These are phyloP conservation scores for Lasiosphaeris hirsuta DNA, from an alignment of 495 filamentous ascomycete species.

Conservation along the genomic window DNA sequence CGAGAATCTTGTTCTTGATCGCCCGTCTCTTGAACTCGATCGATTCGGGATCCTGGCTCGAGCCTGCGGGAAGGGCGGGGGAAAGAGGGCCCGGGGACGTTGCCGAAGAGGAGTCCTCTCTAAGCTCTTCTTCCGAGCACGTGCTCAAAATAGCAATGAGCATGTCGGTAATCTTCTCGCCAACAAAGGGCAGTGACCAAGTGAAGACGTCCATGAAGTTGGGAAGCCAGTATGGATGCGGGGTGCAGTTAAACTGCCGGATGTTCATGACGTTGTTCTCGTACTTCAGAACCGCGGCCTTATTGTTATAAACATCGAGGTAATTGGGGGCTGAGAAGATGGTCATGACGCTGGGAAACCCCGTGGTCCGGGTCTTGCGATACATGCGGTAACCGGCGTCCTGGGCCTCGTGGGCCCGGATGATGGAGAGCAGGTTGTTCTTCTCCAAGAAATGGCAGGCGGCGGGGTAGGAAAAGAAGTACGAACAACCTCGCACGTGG, in stretches of 20 bases:
- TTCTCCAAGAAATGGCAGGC: constrained; percentile 97
- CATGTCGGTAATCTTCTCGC: constrained; percentile 99
- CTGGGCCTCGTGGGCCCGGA: constrained; percentile 98
- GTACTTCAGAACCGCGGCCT: constrained; percentile 96
- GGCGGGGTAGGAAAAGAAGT: constrained; percentile 99
- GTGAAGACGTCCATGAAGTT: constrained; percentile 99
- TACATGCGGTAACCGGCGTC: constrained; percentile 99
- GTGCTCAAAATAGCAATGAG: constrained; percentile 97
- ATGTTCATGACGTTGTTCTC: constrained; percentile 99
- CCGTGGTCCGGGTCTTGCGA: constrained; percentile 93
- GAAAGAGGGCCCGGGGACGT: constrained; percentile 63
- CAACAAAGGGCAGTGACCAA: constrained; percentile 97
- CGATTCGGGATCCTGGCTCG: constrained; percentile 67
- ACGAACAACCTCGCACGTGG: constrained; percentile 96
- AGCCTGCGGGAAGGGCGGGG: constrained; percentile 52
- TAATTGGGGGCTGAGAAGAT: constrained; percentile 99
- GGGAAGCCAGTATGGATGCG: constrained; percentile 97
- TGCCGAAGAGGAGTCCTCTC: constrained; percentile 62
- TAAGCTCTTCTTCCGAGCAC: constrained; percentile 94
- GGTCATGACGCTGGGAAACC: constrained; percentile 99
- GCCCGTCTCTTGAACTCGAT: constrained; percentile 89
- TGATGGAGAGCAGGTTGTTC: constrained; percentile 96
- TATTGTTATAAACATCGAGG: constrained; percentile 99
- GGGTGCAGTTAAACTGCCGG: constrained; percentile 98
- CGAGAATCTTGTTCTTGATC: constrained; percentile 99